Percentiles rank a stretch among this genome's conserved stretches.
phyloP scores from a whole-genome alignment of 2,329 filamentous ascomycete species.

The Seiridium unicorne region DNA sequence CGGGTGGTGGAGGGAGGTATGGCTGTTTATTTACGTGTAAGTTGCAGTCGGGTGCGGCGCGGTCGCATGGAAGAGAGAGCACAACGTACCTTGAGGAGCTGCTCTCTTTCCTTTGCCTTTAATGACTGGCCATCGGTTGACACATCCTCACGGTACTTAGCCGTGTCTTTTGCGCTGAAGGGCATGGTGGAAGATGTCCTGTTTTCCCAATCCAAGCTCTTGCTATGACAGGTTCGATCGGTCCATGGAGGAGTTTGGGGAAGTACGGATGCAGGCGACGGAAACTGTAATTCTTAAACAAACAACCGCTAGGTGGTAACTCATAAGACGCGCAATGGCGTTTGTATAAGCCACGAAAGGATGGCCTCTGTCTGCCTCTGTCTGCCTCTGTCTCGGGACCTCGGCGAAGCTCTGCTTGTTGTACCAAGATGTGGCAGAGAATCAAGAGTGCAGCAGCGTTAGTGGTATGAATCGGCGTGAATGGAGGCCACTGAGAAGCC shows the following conservation, averaged over 20 bases:
- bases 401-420: not conserved
- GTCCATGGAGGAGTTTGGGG: not conserved
- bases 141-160: constrained; percentile 44
- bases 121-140: constrained; percentile 39
- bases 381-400: not conserved
- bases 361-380: not conserved
- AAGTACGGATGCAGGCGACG: not conserved
- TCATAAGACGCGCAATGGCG: not conserved
- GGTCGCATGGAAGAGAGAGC: not conserved
- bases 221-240: not conserved
- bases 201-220: not conserved
- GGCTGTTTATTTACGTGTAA: constrained; percentile 15
- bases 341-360: not conserved
- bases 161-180: constrained; percentile 32
- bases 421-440: not conserved
- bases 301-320: too few species aligned
- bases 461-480: not conserved
- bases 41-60: not conserved
- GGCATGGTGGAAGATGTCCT: constrained; percentile 29
- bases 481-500: not conserved
- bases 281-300: not conserved
- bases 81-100: constrained; percentile 30
- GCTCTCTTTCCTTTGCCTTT: constrained; percentile 41
- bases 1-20: constrained; percentile 32
- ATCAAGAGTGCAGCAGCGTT: not conserved